Conservation (phyloP, 352 stramenopile species). For the Pythium oligandrum region DNA sequence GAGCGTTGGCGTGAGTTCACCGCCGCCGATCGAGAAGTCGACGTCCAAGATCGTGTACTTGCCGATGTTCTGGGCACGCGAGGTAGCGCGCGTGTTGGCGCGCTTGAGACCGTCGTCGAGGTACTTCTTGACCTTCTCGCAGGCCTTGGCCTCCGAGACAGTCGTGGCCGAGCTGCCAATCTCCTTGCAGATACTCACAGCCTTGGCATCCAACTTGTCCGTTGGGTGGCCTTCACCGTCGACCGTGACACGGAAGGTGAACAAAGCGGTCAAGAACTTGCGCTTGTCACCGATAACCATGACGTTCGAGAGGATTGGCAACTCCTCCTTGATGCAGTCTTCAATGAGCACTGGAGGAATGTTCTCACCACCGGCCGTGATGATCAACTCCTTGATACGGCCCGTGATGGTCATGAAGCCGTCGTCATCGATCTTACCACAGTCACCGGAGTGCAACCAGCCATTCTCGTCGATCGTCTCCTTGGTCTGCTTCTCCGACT, state of each 20-base stretch:
- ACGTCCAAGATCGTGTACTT: slow-evolving; percentile 86
- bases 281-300: slow-evolving; percentile 92
- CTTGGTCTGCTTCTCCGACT: slow-evolving; percentile 71
- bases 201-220: slow-evolving; percentile 71
- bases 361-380: slow-evolving; percentile 96
- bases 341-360: slow-evolving; percentile 91
- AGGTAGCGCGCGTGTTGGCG: slow-evolving; percentile 67
- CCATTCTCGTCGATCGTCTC: slow-evolving; percentile 91
- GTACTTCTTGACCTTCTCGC: slow-evolving; percentile 77
- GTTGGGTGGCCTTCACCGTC: slow-evolving; percentile 82
- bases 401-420: slow-evolving; percentile 95
- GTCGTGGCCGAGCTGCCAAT: slow-evolving; percentile 70
- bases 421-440: slow-evolving; percentile 84
- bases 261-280: slow-evolving; percentile 89
- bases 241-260: slow-evolving; percentile 82
- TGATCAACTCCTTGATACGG: slow-evolving; percentile 95
- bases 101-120: slow-evolving; percentile 72
- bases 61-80: slow-evolving; percentile 75
- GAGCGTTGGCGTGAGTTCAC: slow-evolving; percentile 95
- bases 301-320: slow-evolving; percentile 85
- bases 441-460: slow-evolving; percentile 93
- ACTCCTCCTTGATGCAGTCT: slow-evolving; percentile 87
- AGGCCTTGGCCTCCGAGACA: slow-evolving; percentile 54
- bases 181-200: slow-evolving; percentile 48
- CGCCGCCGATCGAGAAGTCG: slow-evolving; percentile 88